Conservation (phyloP, 495 filamentous ascomycete genomes). For the Penicillium antarcticum region DNA sequence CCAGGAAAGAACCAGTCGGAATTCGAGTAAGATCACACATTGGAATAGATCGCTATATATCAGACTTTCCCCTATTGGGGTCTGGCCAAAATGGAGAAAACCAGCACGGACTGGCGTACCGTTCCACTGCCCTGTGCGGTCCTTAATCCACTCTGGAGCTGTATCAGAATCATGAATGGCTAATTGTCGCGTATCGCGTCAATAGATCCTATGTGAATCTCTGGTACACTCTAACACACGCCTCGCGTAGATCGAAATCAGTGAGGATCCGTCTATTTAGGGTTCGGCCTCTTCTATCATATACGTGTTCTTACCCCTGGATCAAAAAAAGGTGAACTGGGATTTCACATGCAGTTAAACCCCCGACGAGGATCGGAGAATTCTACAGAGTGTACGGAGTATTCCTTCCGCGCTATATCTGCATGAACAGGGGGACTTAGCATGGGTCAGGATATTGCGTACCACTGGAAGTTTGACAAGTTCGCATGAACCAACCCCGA, state of each 20-base stretch:
- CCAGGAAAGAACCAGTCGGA: slow-evolving; percentile 2
- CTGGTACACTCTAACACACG: no score
- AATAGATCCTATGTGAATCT: no score
- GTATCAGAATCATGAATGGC: no score
- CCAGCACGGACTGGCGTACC: slow-evolving; percentile 9
- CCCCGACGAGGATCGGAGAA: background rate
- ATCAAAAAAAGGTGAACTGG: background rate
- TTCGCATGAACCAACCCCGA: no score
- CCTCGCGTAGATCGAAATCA: no score
- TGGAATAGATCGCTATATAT: background rate
- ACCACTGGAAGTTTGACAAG: background rate
- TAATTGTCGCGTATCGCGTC: no score
- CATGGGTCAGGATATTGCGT: background rate
- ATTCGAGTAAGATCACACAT: background rate
- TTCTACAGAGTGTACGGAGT: background rate
- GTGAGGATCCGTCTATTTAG: no score
- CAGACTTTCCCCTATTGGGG: slow-evolving; percentile 2
- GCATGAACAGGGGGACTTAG: no score
- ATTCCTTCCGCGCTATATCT: background rate
- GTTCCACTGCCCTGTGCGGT: background rate
- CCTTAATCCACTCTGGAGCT: no score
- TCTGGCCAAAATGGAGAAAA: background rate
- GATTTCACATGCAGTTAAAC: background rate
- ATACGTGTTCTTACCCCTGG: no score
- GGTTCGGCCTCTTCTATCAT: no score